phyloP scores from a whole-genome alignment of 108 stramenopile species.

The Cyclotella baltica region DNA sequence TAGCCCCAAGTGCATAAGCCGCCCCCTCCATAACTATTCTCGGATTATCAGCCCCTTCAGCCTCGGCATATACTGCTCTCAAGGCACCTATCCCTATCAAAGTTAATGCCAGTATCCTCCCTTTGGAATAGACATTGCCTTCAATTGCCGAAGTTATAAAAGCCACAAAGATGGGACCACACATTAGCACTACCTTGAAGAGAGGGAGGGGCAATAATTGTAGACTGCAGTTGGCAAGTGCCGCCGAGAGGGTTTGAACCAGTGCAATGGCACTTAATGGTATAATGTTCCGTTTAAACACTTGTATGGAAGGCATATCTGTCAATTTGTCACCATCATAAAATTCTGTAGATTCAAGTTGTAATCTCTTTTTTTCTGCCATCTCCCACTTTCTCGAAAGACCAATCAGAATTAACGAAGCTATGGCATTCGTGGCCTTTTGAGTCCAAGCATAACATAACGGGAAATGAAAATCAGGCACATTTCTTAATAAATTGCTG shows the following conservation, averaged over 20 bases:
- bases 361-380: background rate
- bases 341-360: background rate
- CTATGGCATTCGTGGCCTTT: conserved; percentile 36
- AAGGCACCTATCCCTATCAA: conserved; percentile 32
- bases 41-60: conserved; percentile 36
- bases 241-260: conserved; percentile 34
- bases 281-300: conserved; percentile 20
- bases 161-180: conserved; percentile 39
- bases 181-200: conserved; percentile 44
- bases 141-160: conserved; percentile 29
- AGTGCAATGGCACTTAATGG: conserved; percentile 28
- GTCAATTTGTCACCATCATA: background rate
- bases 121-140: conserved; percentile 21
- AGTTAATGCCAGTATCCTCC: conserved; percentile 20
- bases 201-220: conserved; percentile 23
- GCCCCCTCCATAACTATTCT: conserved; percentile 21
- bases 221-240: conserved; percentile 27
- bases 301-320: conserved; percentile 28
- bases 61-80: conserved; percentile 36
- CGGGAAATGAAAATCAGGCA: conserved; percentile 37
- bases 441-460: conserved; percentile 30
- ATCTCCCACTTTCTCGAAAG: conserved; percentile 23
- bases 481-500: conserved; percentile 32
- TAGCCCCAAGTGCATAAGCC: conserved; percentile 25
- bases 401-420: conserved; percentile 31